phyloP scores from a whole-genome alignment of 257 asterid species.

The Avicennia marina region DNA sequence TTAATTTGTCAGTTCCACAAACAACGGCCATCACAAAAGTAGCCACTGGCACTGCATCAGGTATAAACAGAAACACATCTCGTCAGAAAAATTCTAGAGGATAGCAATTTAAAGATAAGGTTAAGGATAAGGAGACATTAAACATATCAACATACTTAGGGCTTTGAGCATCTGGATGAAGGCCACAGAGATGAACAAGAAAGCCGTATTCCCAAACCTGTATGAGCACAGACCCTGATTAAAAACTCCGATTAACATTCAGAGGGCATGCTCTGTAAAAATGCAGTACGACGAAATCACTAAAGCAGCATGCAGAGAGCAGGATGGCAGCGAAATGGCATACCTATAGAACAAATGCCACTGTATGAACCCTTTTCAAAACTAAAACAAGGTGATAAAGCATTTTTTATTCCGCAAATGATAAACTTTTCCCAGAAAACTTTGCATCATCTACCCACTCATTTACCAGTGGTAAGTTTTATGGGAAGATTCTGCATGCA shows the following conservation, averaged over 20 bases:
- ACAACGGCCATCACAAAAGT: constrained; percentile 90
- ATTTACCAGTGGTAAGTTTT: background rate
- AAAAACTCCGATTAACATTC: no score
- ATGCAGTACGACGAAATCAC: no score
- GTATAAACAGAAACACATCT: constrained; percentile 11
- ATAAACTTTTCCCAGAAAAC: background rate
- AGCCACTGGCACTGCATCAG: constrained; percentile 95
- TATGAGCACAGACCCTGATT: no score
- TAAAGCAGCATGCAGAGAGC: no score
- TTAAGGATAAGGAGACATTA: background rate
- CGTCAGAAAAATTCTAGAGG: constrained; percentile 21
- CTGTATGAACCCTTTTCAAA: background rate
- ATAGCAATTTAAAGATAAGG: constrained; percentile 8
- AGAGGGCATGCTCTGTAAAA: no score
- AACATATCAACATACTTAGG: constrained; percentile 55
- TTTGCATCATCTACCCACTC: background rate
- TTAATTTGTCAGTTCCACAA: constrained; percentile 90
- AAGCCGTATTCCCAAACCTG: constrained; percentile 99
- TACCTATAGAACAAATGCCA: no score
- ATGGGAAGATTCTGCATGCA: background rate
- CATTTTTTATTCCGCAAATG: background rate
- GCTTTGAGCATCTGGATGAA: constrained; percentile 99
- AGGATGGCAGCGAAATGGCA: no score
- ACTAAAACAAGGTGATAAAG: background rate
- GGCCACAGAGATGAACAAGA: constrained; percentile 92